Evolutionary conservation across 768 basidiomycete species (phyloP), one percentile per base, ranked within the genome.

Genomic region (Mycena chlorophos): DNA sequence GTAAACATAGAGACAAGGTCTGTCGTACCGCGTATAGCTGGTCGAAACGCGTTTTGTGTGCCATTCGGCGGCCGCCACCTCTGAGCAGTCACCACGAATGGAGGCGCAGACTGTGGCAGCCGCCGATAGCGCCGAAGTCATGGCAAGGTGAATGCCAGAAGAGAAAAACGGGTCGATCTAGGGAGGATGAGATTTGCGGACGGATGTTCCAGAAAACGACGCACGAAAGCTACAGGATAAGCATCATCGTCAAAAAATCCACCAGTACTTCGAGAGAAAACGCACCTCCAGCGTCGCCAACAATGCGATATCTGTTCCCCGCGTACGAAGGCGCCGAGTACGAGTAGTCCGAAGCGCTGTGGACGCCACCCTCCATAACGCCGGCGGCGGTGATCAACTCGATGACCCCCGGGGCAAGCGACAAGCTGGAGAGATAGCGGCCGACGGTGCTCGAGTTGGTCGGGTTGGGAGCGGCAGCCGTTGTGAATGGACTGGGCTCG

Each of bases 241-340:
- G 1, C 31, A 57, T 28, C 37, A 53, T 34, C 63, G 54, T 27
- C 8, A 26, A 16, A 6, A 22, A 3, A n/a, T 22, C 45, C 22
- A 17, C 8, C 39, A 3, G n/a, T 49, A 8, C n/a, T n/a, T n/a
- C n/a, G n/a, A 23, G 10, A 22, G 17, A 17, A 30, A 31, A 63
- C 72, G 60, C 56, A 85, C 85, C 82, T 61, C 83, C 85, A 12
- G 86, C 85, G 64, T 88, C 86, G 5, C 86, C 86, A n/a, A 84
- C 64, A 48, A 88, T 83, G 45, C 86, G 75, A 63, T 78, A 87
- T 10, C 73, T 71, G 27, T 68, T 64, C 2, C 83, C 85, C 12
- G 79, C 82, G 59, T 86, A 86, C 0, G 68, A 71, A 27, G 76
- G 69, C 14, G 86, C 81, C 4, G 85, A 85, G 65, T 87, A 87